phyloP scores from a whole-genome alignment of 495 filamentous ascomycete species.

The Tuber brumale region DNA sequence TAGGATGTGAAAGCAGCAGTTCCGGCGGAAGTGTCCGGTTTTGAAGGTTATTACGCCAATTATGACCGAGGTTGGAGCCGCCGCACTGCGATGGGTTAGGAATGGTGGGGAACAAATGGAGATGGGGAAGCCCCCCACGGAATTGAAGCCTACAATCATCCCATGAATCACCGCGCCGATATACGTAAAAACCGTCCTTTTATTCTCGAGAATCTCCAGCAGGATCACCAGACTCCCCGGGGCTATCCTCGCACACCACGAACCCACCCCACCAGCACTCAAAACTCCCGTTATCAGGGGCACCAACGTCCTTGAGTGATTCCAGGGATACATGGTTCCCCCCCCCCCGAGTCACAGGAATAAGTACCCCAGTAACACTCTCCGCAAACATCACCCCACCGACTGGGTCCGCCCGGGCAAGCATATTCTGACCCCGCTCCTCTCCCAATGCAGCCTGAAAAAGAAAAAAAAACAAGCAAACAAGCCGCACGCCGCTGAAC shows the following conservation, averaged over 20 bases:
- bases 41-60: conserved; percentile 48
- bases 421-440: conserved; percentile 50
- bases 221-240: conserved; percentile 46
- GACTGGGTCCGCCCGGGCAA: conserved; percentile 35
- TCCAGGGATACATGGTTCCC: too few relatives aligned
- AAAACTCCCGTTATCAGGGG: conserved; percentile 45
- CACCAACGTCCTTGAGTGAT: neutral
- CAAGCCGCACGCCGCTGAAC: conserved; percentile 38
- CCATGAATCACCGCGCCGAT: conserved; percentile 49
- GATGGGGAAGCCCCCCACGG: neutral
- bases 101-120: conserved; percentile 25
- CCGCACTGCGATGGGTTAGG: conserved; percentile 51
- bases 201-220: conserved; percentile 5
- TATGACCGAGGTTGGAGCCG: conserved; percentile 46
- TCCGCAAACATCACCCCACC: conserved; percentile 23
- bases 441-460: conserved; percentile 51
- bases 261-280: conserved; percentile 38
- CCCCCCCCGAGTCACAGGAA: conserved; percentile 16
- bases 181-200: conserved; percentile 5
- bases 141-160: conserved; percentile 32
- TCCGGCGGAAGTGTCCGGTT: conserved; percentile 46
- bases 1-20: too few relatives aligned
- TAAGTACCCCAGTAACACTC: conserved; percentile 24
- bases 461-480: conserved; percentile 44
- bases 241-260: conserved; percentile 33